Evolutionary conservation across 2,329 filamentous ascomycete genomes (phyloP), one percentile per base, ranked within the genome.

Genomic region (Paecilomyces sp.): DNA sequence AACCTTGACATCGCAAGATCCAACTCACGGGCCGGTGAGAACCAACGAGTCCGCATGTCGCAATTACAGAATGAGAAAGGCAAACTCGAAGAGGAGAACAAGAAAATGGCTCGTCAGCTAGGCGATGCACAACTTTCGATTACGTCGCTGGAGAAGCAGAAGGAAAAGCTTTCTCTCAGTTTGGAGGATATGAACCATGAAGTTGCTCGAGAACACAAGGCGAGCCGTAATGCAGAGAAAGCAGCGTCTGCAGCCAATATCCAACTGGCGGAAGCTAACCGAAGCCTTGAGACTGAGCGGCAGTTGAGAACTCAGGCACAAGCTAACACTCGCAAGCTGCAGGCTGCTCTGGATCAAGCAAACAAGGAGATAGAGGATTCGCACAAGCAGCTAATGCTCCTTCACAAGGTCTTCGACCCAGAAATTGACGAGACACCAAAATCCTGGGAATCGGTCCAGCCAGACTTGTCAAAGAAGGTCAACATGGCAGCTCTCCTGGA

Each of bases 171-270:
- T 30, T 85, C 92, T 57, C 83, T 97, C 51, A 92, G 84, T 68
- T 77, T 97, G 8, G 93, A 99, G 72, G 93, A 99, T 72, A 80
- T 97, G 36, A 96, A 91, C 66, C 93, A 97, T 67, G 92, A 97
- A 74, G 84, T 97, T 58, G 89, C 90, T 56, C 85, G 92, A 31
- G 93, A 97, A 75, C 91, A 92, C 70, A 95, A 97, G 77, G 86
- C 87, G 22, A 94, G 88, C 69, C 87, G 93, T 61, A 94, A 90
- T 71, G 93, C 92, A 3, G 93, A 97, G 75, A 96, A 96, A 73
- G 84, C 87, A 24, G 88, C 91, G 18, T 95, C 91, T 0, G 89
- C 86, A 36, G 84, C 88, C 61, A 90, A 88, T 6, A 85, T 89
- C 24, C 92, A 97, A 71, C 81, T 97, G 30, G 91, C 92, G 8